Evolutionary conservation across 192 early-diverging fungal species (phyloP), one percentile per base, ranked within the genome.

Genomic region (Phlyctochytrium arcticum): DNA sequence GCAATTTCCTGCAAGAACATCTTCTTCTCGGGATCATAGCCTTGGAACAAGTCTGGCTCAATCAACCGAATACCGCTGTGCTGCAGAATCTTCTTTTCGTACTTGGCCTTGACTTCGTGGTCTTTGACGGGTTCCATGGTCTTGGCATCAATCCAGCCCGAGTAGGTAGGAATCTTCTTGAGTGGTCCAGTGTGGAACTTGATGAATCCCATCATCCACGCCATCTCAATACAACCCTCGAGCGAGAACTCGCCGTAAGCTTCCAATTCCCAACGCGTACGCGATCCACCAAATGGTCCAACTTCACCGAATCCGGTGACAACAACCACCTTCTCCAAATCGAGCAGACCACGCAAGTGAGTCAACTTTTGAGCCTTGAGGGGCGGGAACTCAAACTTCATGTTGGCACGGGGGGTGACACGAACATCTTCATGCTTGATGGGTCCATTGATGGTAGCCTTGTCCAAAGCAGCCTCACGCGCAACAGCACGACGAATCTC

Each of bases 231-330:
- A 71, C 90, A 93, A 17, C 95, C 92, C 57, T 91, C 88, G 32
- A 93, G 80, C 32, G 89, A 91, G 78, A 93, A 88, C 72, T 91
- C 84, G 62, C 93, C 92, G 53, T 82, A 76, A 39, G 91, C 86
- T 76, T 97, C 95, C 83, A 97, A 92, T 71, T 97, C 93, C 95
- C 95, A 97, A 57, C 95, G 90, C 54, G 93, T 97, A 61, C 92
- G 81, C 15, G 88, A 79, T 48, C 90, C 88, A 65, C 95, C 95
- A 79, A 85, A 92, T 6, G 95, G 90, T 6, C 91, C 85, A n/a
- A 97, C 90, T 73, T 97, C 95, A 71, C 89, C 88, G 67, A 92
- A 97, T 48, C 95, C 95, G 57, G 91, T 91, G 21, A 94, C 81
- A 30, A 97, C 95, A 44, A 95, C 85, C 4, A 92, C 88, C 77